A percentile compares a stretch with the other conserved stretches of the same genome.
phyloP scores from a whole-genome alignment of 1,284 basidiomycete species.

The Inonotus obliquus region DNA sequence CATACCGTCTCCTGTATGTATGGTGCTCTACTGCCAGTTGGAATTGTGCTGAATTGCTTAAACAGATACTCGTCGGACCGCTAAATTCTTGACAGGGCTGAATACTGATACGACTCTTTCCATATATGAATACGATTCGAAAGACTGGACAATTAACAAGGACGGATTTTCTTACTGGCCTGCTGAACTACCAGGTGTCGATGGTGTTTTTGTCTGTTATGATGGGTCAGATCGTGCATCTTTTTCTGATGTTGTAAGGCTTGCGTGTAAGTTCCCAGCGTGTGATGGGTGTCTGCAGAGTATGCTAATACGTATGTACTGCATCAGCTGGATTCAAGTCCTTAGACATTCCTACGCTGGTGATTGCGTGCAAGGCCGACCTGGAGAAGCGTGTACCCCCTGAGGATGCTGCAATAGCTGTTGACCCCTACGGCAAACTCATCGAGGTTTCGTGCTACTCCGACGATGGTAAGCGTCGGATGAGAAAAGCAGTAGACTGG shows the following conservation, averaged over 20 bases:
- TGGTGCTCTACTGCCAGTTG: background rate
- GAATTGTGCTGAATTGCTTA: background rate
- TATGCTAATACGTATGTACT: constrained; percentile 16
- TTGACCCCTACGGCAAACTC: constrained; percentile 57
- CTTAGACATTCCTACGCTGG: constrained; percentile 55
- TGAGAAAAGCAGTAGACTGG: constrained; percentile 63
- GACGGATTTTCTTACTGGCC: constrained; percentile 29
- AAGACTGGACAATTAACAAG: constrained; percentile 24
- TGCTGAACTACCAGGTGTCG: constrained; percentile 50
- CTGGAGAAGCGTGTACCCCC: constrained; percentile 53
- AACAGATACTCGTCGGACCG: constrained; percentile 9
- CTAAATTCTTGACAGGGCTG: background rate
- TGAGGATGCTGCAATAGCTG: constrained; percentile 40
- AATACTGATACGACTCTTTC: constrained; percentile 10
- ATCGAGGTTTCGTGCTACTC: constrained; percentile 53
- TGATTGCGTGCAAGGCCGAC: constrained; percentile 75
- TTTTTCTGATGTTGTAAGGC: constrained; percentile 54
- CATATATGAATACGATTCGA: constrained; percentile 52
- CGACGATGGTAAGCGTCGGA: constrained; percentile 53
- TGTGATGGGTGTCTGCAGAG: background rate
- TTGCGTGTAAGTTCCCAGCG: constrained; percentile 44
- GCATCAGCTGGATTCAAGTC: constrained; percentile 49
- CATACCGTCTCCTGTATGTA: constrained; percentile 41
- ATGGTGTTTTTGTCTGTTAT: constrained; percentile 73
- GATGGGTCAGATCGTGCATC: constrained; percentile 58